These are phyloP conservation scores for Graphilbum fragrans DNA, from an alignment of 2,329 filamentous ascomycete genomes.

Conservation along the genomic window DNA sequence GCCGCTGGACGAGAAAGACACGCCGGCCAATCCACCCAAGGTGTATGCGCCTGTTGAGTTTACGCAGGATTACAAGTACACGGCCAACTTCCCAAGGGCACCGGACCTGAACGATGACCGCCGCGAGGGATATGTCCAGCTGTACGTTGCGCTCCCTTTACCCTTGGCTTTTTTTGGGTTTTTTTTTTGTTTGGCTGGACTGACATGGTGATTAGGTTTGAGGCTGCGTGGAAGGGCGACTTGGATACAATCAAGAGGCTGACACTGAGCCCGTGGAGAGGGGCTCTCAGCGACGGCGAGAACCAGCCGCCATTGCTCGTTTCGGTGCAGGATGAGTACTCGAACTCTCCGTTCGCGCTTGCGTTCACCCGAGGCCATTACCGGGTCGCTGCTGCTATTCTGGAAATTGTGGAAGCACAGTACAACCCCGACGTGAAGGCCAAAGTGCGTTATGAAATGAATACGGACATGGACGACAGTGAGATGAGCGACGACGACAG, in stretches of 20 bases:
- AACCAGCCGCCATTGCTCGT: slow-evolving; percentile 51
- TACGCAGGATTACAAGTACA: slow-evolving; percentile 28
- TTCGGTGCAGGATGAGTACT: slow-evolving; percentile 38
- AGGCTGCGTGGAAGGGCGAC: slow-evolving; percentile 64
- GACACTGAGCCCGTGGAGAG: slow-evolving; percentile 34
- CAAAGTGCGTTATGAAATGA: slow-evolving; percentile 36
- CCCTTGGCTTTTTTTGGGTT: neutral
- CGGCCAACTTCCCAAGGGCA: slow-evolving; percentile 38
- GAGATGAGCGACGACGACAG: slow-evolving; percentile 22
- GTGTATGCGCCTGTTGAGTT: neutral
- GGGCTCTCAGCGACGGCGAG: slow-evolving; percentile 37
- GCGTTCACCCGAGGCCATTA: slow-evolving; percentile 55
- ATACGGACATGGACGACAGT: slow-evolving; percentile 21
- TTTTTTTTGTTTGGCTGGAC: neutral
- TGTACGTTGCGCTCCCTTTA: neutral
- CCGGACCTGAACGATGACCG: slow-evolving; percentile 43
- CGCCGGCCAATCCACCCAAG: slow-evolving; percentile 27
- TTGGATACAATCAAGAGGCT: slow-evolving; percentile 51
- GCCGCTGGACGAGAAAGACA: slow-evolving; percentile 52
- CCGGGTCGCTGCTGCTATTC: slow-evolving; percentile 49
- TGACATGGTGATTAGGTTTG: slow-evolving; percentile 34
- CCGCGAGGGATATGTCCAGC: slow-evolving; percentile 22
- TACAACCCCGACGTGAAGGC: slow-evolving; percentile 45
- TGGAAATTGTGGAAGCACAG: slow-evolving; percentile 60
- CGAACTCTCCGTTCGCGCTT: slow-evolving; percentile 52